Conservation (phyloP, 116 monocot species). For the Trichopus zeylanicus region DNA sequence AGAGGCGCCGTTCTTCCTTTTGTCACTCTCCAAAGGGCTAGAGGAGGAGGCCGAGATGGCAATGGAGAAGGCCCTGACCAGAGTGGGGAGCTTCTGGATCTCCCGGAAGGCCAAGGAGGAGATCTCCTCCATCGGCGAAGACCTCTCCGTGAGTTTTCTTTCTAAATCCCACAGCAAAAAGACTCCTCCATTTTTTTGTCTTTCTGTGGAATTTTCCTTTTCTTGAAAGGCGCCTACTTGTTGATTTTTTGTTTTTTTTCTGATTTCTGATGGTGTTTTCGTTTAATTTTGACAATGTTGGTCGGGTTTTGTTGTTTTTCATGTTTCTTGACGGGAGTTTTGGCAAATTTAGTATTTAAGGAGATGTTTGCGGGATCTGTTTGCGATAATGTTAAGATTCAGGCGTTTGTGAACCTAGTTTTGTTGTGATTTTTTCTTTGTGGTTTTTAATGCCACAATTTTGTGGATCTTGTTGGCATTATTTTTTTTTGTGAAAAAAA, state of each 20-base stretch:
- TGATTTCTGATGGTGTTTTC: no score
- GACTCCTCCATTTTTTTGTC: background rate
- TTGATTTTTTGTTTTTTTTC: no score
- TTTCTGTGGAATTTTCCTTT: background rate
- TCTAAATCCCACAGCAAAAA: no score
- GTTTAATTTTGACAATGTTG: no score
- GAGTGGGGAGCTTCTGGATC: conserved; percentile 78
- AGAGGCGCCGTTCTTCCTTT: background rate
- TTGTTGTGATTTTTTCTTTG: no score
- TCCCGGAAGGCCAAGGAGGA: conserved; percentile 95
- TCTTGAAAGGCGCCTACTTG: background rate
- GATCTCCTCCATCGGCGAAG: conserved; percentile 89
- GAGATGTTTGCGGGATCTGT: no score
- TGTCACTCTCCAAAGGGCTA: background rate
- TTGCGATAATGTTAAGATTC: no score
- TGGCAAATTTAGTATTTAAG: no score
- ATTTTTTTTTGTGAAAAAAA: background rate
- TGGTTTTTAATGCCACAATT: no score
- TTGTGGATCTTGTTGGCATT: background rate
- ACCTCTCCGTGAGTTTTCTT: conserved; percentile 71
- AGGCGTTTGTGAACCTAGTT: no score
- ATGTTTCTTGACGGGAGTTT: no score
- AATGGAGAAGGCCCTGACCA: conserved; percentile 93
- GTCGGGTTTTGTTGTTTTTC: no score
- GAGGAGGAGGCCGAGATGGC: conserved; percentile 1